Base-by-base conservation (phyloP, 257 asterid genomes). In the Phtheirospermum japonicum region DNA sequence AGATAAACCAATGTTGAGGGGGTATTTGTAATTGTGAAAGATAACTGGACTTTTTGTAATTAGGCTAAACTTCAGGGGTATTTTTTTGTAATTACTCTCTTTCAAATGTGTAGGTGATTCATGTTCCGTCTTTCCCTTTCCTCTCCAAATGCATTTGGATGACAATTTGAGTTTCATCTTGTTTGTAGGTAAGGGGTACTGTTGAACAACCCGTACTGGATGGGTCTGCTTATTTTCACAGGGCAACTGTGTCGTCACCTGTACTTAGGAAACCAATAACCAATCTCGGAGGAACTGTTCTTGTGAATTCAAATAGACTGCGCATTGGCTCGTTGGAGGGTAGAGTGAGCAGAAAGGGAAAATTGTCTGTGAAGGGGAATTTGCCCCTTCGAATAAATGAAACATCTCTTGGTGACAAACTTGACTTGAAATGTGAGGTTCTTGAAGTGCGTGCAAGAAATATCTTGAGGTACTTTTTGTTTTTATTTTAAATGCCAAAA, bases 171-270 rank as follows among this genome's bases (percentile, higher is more conserved):
- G 39, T 26, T 64, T 74, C 51, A 49, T 71, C 57, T 61, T 60
- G 19, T 70, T 46, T 70, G 48, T 74, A 92, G 99, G 94, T 89
- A 69, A 83, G 99, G 76, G 99, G 99, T 42, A 93, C 99, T 7
- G 97, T 93, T 68, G 99, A 93, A 76, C 97, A 93, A 66, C 99
- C 99, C 5, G 74, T 93, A 56, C 82, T 93, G 32, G 94, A 93
- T 78, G 99, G 99, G 59, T 93, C 99, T 63, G 99, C 99, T 59
- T 87, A 89, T 76, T 89, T 93, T 74, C 86, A 93, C 74, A 80
- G 97, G 87, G 99, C 95, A 50, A 87, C 94, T 14, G 85, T 93
- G 55, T 87, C 97, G 75, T 89, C 99, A 17, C 99, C 97, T 71
- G 97, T 89, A 32, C 92, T 93, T 53, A 73, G 95, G 67, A 85